Conservation (phyloP, 2,329 filamentous ascomycete species). For the Cryphonectria nitschkei region DNA sequence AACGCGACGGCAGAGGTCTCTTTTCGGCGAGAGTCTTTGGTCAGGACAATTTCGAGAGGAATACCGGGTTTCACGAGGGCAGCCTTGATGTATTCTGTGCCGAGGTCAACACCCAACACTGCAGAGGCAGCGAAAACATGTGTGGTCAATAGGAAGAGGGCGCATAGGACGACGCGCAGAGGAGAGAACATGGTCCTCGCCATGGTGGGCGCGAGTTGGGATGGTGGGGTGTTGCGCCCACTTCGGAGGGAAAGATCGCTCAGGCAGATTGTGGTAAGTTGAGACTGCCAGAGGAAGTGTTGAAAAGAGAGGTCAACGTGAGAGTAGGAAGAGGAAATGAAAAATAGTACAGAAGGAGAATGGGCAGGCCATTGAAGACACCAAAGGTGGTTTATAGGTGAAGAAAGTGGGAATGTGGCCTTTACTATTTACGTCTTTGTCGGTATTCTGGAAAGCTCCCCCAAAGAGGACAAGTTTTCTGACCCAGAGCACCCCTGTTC, state of each 20-base stretch:
- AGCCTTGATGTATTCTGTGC: constrained; percentile 96
- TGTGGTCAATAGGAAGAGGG: constrained; percentile 48
- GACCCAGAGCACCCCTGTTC: constrained; percentile 21
- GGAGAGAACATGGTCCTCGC: constrained; percentile 41
- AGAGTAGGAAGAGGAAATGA: constrained; percentile 2
- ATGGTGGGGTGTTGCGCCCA: constrained; percentile 22
- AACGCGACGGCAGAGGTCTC: constrained; percentile 90
- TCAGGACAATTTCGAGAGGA: constrained; percentile 95
- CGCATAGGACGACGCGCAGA: constrained; percentile 42
- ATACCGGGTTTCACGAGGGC: constrained; percentile 95
- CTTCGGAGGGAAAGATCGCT: constrained; percentile 2
- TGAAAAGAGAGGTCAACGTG: background rate
- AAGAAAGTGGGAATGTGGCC: constrained; percentile 28
- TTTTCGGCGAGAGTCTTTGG: constrained; percentile 97
- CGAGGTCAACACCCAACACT: constrained; percentile 90
- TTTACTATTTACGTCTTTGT: constrained; percentile 22
- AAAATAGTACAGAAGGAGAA: background rate
- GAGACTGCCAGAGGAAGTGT: constrained; percentile 1
- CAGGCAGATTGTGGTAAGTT: background rate
- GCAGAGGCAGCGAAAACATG: constrained; percentile 64
- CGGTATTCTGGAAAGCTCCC: constrained; percentile 23
- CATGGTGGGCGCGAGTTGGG: constrained; percentile 42
- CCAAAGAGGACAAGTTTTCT: constrained; percentile 26
- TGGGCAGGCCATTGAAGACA: constrained; percentile 12
- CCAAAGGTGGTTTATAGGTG: constrained; percentile 7